These are phyloP conservation scores for Candida awuae DNA, from an alignment of 805 yeast species.

Conservation along the genomic window DNA sequence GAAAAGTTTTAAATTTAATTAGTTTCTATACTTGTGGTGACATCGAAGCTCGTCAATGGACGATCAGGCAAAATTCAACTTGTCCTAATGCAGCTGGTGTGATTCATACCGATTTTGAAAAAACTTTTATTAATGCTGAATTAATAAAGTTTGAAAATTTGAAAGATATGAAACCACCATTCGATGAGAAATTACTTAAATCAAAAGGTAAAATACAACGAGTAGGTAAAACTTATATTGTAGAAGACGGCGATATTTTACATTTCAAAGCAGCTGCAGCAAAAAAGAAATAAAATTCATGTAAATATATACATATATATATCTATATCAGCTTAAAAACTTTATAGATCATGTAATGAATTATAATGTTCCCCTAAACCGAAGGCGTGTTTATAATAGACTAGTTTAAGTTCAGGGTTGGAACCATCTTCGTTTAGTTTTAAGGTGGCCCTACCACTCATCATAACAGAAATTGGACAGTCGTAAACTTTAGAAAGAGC, in stretches of 20 bases:
- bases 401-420: conserved; percentile 54
- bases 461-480: conserved; percentile 67
- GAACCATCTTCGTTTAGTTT: conserved; percentile 51
- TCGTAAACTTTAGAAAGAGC: conserved; percentile 69
- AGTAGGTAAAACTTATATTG: conserved; percentile 92
- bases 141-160: conserved; percentile 81
- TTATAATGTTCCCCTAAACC: conserved; percentile 96
- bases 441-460: conserved; percentile 68
- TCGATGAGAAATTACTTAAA: conserved; percentile 73
- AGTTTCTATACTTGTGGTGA: conserved; percentile 96
- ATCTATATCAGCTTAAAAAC: neutral
- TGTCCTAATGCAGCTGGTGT: conserved; percentile 99
- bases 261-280: conserved; percentile 82
- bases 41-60: conserved; percentile 97
- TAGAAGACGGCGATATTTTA: conserved; percentile 90
- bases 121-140: conserved; percentile 90
- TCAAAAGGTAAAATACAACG: conserved; percentile 82
- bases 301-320: conserved; percentile 1
- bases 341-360: conserved; percentile 38
- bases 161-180: conserved; percentile 47
- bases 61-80: conserved; percentile 80
- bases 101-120: conserved; percentile 90
- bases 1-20: conserved; percentile 75
- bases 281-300: conserved; percentile 12
- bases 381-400: conserved; percentile 75